Evolutionary conservation across 305 asterid genomes (phyloP).

Genomic region (Ilex paraguariensis): DNA sequence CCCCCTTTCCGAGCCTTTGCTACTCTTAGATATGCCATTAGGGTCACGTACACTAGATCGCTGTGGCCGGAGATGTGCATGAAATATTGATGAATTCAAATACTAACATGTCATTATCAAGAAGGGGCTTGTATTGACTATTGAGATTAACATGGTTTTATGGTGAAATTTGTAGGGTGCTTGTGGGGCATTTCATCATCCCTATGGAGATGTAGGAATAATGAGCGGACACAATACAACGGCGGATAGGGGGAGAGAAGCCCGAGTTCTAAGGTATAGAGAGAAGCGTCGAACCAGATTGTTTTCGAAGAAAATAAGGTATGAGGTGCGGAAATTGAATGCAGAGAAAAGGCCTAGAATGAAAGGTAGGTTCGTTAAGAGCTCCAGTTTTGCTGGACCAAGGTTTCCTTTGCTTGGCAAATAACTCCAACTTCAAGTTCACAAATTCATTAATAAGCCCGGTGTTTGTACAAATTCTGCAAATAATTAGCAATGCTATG

Average conservation of each 20-base stretch:
- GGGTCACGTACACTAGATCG: too few species aligned
- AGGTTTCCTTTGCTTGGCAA: constrained; percentile 31
- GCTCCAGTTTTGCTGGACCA: constrained; percentile 38
- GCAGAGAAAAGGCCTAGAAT: constrained; percentile 91
- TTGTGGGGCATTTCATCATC: constrained; percentile 38
- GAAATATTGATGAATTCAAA: too few species aligned
- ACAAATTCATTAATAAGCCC: too few species aligned
- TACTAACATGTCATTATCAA: too few species aligned
- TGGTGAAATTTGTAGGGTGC: constrained; percentile 30
- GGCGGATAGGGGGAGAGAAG: constrained; percentile 66
- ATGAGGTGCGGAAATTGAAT: constrained; percentile 82
- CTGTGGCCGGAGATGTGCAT: too few species aligned
- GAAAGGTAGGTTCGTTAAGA: constrained; percentile 90
- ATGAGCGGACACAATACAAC: constrained; percentile 19
- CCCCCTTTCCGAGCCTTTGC: too few species aligned
- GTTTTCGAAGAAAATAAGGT: constrained; percentile 83
- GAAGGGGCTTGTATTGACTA: too few species aligned
- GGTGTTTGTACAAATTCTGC: too few species aligned
- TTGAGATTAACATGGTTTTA: neutral
- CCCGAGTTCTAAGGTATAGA: constrained; percentile 69
- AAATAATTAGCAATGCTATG: too few species aligned
- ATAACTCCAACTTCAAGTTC: constrained; percentile 3
- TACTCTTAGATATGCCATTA: too few species aligned
- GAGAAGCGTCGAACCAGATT: constrained; percentile 76
- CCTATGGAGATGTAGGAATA: constrained; percentile 38